A percentile compares a stretch with the other conserved stretches of the same genome.
Evolutionary conservation across 305 asterid genomes (phyloP).

Genomic region (Solanum aculeatissimum): DNA sequence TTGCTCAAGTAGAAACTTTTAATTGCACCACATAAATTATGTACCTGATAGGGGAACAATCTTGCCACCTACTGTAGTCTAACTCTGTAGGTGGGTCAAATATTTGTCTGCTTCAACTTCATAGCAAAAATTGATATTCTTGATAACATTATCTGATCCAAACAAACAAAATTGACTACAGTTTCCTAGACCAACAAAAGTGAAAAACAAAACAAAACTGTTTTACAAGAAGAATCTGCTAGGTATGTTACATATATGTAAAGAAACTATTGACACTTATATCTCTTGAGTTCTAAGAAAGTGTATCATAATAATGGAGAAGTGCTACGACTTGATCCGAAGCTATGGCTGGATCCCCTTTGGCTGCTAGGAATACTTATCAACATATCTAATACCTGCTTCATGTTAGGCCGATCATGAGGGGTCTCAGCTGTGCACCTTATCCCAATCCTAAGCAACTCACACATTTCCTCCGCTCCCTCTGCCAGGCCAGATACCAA

Average conservation of each 20-base stretch:
- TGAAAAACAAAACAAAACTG: not conserved
- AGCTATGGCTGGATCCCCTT: not conserved
- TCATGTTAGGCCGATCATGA: slow-evolving; percentile 5
- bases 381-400: slow-evolving; percentile 8
- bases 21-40: not conserved
- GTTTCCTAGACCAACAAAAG: not conserved
- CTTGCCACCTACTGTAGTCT: not conserved
- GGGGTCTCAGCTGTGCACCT: slow-evolving; percentile 14
- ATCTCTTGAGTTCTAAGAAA: not conserved
- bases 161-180: not conserved
- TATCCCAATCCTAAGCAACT: slow-evolving; percentile 11
- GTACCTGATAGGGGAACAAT: not conserved
- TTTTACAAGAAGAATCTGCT: not conserved
- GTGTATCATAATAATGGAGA: not conserved
- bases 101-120: not conserved
- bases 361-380: not conserved
- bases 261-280: not conserved
- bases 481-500: slow-evolving; percentile 3
- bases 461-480: slow-evolving; percentile 10
- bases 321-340: not conserved
- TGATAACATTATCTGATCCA: not conserved
- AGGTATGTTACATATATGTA: not conserved
- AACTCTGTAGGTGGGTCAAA: not conserved
- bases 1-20: not conserved
- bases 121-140: not conserved